phyloP scores from a whole-genome alignment of 2,329 filamentous ascomycete genomes.

The Nothophoma quercina region DNA sequence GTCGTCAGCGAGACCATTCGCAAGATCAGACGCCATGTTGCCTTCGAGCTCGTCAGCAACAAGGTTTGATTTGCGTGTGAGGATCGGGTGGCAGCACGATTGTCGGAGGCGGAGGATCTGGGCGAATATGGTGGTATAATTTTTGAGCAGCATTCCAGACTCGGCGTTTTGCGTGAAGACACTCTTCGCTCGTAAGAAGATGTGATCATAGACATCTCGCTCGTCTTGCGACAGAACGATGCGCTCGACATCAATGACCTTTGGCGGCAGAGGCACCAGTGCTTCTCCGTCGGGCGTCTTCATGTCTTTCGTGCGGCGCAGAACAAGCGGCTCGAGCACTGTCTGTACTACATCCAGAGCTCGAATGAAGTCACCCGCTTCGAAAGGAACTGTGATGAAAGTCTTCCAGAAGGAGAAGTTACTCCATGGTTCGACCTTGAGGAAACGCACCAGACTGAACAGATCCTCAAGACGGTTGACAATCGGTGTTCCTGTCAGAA shows the following conservation, averaged over 20 bases:
- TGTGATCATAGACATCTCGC: slow-evolving; percentile 89
- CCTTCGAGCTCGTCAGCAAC: slow-evolving; percentile 90
- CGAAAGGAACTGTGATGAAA: slow-evolving; percentile 96
- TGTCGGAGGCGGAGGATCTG: slow-evolving; percentile 93
- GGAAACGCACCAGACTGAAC: slow-evolving; percentile 89
- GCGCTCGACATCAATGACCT: slow-evolving; percentile 83
- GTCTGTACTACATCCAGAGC: slow-evolving; percentile 97
- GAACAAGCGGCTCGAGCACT: slow-evolving; percentile 92
- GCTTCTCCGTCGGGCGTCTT: slow-evolving; percentile 86
- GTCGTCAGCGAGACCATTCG: slow-evolving; percentile 85
- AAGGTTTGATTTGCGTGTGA: slow-evolving; percentile 84
- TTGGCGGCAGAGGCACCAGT: slow-evolving; percentile 81
- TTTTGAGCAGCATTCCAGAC: slow-evolving; percentile 91
- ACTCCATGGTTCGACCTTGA: slow-evolving; percentile 95
- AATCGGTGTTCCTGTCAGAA: slow-evolving; percentile 92
- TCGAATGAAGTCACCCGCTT: slow-evolving; percentile 91
- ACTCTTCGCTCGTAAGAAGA: slow-evolving; percentile 81
- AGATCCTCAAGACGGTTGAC: slow-evolving; percentile 95
- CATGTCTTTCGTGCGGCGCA: slow-evolving; percentile 97
- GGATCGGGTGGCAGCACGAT: slow-evolving; percentile 89
- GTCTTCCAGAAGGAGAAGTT: slow-evolving; percentile 99
- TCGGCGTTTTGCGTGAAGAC: slow-evolving; percentile 88
- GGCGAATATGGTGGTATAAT: slow-evolving; percentile 95
- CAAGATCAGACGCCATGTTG: slow-evolving; percentile 76
- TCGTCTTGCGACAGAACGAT: slow-evolving; percentile 86